Base-by-base conservation (phyloP, 192 early-diverging fungal species). In the Coemansia sp. region DNA sequence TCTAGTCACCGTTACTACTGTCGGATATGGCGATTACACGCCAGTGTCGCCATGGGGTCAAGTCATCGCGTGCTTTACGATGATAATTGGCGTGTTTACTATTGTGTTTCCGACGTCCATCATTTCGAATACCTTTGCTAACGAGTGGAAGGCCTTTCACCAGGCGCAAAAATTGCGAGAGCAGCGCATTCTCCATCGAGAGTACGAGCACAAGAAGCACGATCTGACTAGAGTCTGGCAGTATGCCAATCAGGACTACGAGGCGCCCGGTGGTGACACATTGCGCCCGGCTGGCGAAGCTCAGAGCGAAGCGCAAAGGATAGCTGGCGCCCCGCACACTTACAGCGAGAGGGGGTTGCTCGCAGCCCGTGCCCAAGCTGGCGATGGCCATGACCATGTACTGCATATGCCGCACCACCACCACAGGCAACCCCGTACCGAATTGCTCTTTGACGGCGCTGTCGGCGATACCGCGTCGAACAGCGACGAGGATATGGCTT, bases 31-130 rank as follows among this genome's bases (percentile, higher is more conserved):
- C 62, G 87, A 88, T 59, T 73, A 72, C 16, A 79, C 83, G 44
- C 87, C 87, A 0, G 74, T 75, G n/a, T 85, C 87, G 31, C 71
- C 72, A 3, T 67, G 70, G 71, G 87, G 87, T 66, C 79, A 81
- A 57, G 71, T 87, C 5, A 76, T 88, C 41, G 77, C 86, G 0
- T 76, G 73, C 22, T 11, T 86, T 33, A 87, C 87, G 13, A 88
- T 88, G 86, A 51, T 85, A 22, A 71, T 83, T 64, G 87, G 87
- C 41, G 79, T 88, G 63, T 77, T 87, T n/a, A 83, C 80, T 4
- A 84, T 88, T 61, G 87, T 84, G 59, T 74, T 88, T 44, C 87
- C 86, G 36, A 86, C 87, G 4, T 86, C 86, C 2, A 88, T 88
- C 47, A 87, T 88, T 22, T 85, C 86, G 3, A 87, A 84, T 62